These are phyloP conservation scores for Colletotrichum eleusines DNA, from an alignment of 2,329 filamentous ascomycete genomes.

Conservation along the genomic window DNA sequence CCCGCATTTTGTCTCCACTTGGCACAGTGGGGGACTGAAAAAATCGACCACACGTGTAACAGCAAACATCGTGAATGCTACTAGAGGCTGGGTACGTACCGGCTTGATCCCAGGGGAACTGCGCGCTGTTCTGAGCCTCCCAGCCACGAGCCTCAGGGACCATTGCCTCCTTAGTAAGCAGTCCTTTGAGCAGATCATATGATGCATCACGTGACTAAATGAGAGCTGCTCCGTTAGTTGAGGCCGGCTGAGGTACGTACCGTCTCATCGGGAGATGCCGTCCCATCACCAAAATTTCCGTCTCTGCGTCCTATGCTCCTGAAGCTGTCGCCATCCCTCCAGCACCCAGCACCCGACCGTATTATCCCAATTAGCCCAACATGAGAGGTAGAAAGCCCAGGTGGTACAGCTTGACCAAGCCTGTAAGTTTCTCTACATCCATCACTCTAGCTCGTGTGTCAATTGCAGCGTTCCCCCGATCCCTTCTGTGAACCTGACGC, in stretches of 20 bases:
- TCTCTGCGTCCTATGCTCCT: conserved; percentile 35
- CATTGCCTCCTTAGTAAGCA: not conserved
- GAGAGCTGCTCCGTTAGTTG: not conserved
- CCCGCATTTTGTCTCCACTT: conserved; percentile 35
- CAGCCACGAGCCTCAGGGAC: not conserved
- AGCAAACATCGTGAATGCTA: not conserved
- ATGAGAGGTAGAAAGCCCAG: conserved; percentile 69
- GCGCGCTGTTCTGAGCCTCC: not conserved
- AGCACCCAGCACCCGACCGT: conserved; percentile 19
- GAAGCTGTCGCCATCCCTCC: conserved; percentile 35
- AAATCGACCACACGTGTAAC: conserved; percentile 35
- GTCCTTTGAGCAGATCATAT: not conserved
- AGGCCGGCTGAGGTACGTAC: conserved; percentile 24
- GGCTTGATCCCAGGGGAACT: not conserved
- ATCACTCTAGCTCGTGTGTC: conserved; percentile 22
- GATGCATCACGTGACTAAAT: conserved; percentile 16
- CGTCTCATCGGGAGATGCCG: conserved; percentile 33
- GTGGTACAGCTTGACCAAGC: conserved; percentile 75
- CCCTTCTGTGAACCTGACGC: not conserved
- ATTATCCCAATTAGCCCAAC: conserved; percentile 50
- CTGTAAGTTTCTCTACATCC: conserved; percentile 62
- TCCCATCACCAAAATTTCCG: conserved; percentile 42
- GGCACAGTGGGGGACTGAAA: conserved; percentile 32
- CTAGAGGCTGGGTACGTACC: conserved; percentile 25
- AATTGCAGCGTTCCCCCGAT: conserved; percentile 24